phyloP scores from a whole-genome alignment of 768 basidiomycete genomes.

The Boletales sp. region DNA sequence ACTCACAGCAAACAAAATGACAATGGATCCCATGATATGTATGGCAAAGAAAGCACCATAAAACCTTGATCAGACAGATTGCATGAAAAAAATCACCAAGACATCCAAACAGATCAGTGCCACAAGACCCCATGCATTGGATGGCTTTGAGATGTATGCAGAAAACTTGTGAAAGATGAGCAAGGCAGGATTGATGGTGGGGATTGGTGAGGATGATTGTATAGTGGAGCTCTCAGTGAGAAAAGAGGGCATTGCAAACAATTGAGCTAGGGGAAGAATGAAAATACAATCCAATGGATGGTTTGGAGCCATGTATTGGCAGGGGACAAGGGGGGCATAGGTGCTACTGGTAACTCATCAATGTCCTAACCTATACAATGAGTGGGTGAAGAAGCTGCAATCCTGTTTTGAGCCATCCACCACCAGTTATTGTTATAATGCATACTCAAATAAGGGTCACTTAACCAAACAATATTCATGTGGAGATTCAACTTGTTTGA shows the following conservation, averaged over 20 bases:
- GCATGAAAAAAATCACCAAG: conserved; percentile 59
- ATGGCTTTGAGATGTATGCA: conserved; percentile 30
- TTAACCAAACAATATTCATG: no score
- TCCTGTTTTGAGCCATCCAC: no score
- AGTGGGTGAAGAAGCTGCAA: no score
- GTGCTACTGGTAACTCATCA: no score
- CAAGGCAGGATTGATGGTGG: conserved; percentile 2
- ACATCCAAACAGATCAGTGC: conserved; percentile 49
- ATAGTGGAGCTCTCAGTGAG: background rate
- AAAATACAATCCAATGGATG: conserved; percentile 5
- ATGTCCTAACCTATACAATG: no score
- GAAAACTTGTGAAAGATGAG: conserved; percentile 38
- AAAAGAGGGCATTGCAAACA: conserved; percentile 12
- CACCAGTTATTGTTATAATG: no score
- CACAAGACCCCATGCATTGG: conserved; percentile 48
- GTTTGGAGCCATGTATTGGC: no score
- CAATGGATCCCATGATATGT: conserved; percentile 54
- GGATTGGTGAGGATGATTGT: background rate
- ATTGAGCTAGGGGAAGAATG: conserved; percentile 6
- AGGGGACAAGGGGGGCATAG: no score
- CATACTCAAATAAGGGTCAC: no score
- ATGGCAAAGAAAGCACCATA: conserved; percentile 66
- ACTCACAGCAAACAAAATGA: conserved; percentile 57
- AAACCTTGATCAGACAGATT: conserved; percentile 49
- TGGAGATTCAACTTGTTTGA: no score